A percentile compares a stretch with the other conserved stretches of the same genome.
These are phyloP conservation scores for Podochytrium sp. DNA, from an alignment of 192 early-diverging fungal genomes.

Conservation along the genomic window DNA sequence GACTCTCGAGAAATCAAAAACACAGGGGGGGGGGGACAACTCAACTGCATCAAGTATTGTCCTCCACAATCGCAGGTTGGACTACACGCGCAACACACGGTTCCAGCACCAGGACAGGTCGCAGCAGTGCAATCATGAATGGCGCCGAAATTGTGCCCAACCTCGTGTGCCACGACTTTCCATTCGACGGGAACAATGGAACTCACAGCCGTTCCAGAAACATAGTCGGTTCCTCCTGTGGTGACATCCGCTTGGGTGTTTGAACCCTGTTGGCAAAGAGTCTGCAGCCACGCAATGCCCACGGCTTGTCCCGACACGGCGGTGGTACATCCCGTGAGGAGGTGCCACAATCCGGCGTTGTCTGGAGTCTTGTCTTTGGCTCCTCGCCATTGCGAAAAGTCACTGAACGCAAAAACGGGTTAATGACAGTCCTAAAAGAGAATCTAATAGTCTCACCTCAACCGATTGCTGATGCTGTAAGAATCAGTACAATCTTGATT, in stretches of 20 bases:
- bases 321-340: conserved; percentile 39
- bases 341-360: conserved; percentile 86
- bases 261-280: conserved; percentile 65
- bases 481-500: conserved; percentile 73
- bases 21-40: neutral
- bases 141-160: conserved; percentile 84
- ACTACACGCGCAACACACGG: conserved; percentile 73
- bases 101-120: conserved; percentile 57
- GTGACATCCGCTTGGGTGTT: conserved; percentile 38
- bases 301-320: conserved; percentile 49
- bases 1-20: neutral
- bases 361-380: conserved; percentile 53
- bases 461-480: conserved; percentile 73
- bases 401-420: conserved; percentile 43
- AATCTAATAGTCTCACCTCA: conserved; percentile 45
- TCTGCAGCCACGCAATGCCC: conserved; percentile 86
- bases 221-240: conserved; percentile 49
- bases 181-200: conserved; percentile 85
- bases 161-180: conserved; percentile 94
- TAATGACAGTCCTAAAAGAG: neutral
- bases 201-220: conserved; percentile 84
- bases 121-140: conserved; percentile 81
- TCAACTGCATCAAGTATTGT: conserved; percentile 42
- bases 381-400: conserved; percentile 90
- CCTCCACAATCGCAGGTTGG: conserved; percentile 57